Evolutionary conservation across 352 stramenopile species (phyloP), one percentile per base, ranked within the genome.

Genomic region (Globisporangium barbulae): DNA sequence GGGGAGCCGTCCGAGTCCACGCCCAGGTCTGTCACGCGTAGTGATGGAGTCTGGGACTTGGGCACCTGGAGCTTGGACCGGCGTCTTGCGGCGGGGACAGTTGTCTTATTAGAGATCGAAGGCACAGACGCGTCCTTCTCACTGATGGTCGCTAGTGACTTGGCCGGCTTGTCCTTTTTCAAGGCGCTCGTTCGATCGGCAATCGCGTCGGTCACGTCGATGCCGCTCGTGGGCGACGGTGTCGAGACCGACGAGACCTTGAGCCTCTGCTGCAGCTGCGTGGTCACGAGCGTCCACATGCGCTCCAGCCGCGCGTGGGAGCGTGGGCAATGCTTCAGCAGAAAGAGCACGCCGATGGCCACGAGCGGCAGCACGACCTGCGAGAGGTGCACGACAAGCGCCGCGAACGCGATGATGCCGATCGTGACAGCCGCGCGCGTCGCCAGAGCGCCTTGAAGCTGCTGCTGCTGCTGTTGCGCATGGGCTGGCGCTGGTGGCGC

Each of bases 21-120:
- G 1, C 37, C 58, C 22, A 73, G 47, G 22, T 73, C 63, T 1
- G 31, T 48, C 25, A 73, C 41, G 5, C 65, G 64, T 19, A 73
- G 33, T 5, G 39, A 55, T 15, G 63, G 58, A 0, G 61, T 67
- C 30, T 41, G n/a, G 9, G 41, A 53, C 6, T 45, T 49, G 5
- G 48, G 49, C 37, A 37, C 25, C n/a, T 44, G n/a, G 0, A 65
- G 25, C 25, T 65, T 65, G 2, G 49, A 59, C 10, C 59, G 59
- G 37, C 59, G 59, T 42, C 28, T 35, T n/a, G 9, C 13, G 1
- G 30, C 17, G 9, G 17, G 9, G 31, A 8, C 10, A 12, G 54
- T n/a, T 15, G 54, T 3, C 33, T 39, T 10, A 45, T 15, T 31
- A 2, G 17, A 21, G 9, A 48, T 28, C 8, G 30, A 25, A 10